Evolutionary conservation across 202 grass and related monocot species (phyloP).

Genomic region (Miscanthus sacchariflorus): DNA sequence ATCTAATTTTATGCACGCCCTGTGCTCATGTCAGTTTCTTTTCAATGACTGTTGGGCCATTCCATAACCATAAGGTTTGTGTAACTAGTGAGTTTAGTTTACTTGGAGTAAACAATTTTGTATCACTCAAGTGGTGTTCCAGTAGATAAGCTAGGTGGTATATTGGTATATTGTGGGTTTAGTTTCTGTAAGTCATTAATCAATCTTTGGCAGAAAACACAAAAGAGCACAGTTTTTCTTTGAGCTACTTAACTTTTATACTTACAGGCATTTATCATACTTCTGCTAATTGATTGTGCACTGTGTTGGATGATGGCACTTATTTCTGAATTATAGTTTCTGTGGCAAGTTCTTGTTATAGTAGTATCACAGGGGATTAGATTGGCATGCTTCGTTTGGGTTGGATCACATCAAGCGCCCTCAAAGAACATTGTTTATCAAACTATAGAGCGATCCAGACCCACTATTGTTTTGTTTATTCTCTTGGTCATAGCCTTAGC

Average conservation of each 20-base stretch:
- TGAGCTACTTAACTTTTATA: constrained; percentile 1
- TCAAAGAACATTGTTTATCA: not conserved
- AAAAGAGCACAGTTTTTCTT: not conserved
- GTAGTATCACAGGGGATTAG: not conserved
- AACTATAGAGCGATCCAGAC: not conserved
- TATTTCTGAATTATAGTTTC: constrained; percentile 2
- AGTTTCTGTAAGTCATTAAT: constrained; percentile 7
- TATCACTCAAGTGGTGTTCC: not conserved
- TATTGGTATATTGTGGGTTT: not conserved
- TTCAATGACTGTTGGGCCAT: not conserved
- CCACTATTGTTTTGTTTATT: not conserved
- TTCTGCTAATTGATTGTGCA: not conserved
- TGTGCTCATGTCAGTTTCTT: not conserved
- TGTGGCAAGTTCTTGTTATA: constrained; percentile 6
- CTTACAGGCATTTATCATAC: constrained; percentile 14
- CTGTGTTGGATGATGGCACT: not conserved
- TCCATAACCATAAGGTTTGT: not conserved
- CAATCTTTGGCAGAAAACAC: not conserved
- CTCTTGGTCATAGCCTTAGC: not conserved
- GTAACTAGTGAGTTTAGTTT: not conserved
- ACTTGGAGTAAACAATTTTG: constrained; percentile 12
- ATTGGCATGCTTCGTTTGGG: not conserved
- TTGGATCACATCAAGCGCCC: not conserved
- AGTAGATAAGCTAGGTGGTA: not conserved
- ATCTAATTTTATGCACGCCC: constrained; percentile 2